A percentile compares a stretch with the other conserved stretches of the same genome.
Evolutionary conservation across 306 rosid species (phyloP).

Genomic region (Quercus gilva): DNA sequence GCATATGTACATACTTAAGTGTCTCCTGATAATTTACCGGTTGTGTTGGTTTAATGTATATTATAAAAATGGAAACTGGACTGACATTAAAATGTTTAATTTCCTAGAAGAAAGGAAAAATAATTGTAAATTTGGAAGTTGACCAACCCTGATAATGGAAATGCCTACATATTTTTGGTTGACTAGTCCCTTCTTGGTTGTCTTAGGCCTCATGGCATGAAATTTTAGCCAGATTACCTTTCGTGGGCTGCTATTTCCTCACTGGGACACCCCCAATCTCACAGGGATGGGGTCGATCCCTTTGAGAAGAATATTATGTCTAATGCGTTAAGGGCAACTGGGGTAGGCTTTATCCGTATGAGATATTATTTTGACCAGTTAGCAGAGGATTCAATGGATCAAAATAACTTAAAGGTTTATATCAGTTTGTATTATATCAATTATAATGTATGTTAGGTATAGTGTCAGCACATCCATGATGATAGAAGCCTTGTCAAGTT

Average conservation of each 20-base stretch:
- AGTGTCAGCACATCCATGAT: too few species aligned
- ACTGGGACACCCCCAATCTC: too few species aligned
- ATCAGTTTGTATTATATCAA: too few species aligned
- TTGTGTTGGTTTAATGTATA: slow-evolving; percentile 38
- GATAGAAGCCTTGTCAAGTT: too few species aligned
- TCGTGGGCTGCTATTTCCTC: neutral
- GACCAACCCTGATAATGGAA: slow-evolving; percentile 23
- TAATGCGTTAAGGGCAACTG: too few species aligned
- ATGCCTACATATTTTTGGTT: slow-evolving; percentile 7
- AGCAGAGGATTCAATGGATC: too few species aligned
- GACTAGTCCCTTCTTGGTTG: neutral
- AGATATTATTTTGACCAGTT: too few species aligned
- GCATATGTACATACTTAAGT: slow-evolving; percentile 28
- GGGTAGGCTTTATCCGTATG: too few species aligned
- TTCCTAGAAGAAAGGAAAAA: slow-evolving; percentile 23
- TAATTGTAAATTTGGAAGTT: slow-evolving; percentile 34
- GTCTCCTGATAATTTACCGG: slow-evolving; percentile 18
- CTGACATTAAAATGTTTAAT: slow-evolving; percentile 31
- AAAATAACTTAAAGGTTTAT: too few species aligned
- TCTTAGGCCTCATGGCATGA: neutral
- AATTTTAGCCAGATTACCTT: neutral
- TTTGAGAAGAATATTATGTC: too few species aligned
- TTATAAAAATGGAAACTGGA: slow-evolving; percentile 26
- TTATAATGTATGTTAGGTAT: too few species aligned
- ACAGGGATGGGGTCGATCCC: too few species aligned